These are phyloP conservation scores for Moesziomyces globuligerus DNA, from an alignment of 1,284 basidiomycete genomes.

Conservation along the genomic window DNA sequence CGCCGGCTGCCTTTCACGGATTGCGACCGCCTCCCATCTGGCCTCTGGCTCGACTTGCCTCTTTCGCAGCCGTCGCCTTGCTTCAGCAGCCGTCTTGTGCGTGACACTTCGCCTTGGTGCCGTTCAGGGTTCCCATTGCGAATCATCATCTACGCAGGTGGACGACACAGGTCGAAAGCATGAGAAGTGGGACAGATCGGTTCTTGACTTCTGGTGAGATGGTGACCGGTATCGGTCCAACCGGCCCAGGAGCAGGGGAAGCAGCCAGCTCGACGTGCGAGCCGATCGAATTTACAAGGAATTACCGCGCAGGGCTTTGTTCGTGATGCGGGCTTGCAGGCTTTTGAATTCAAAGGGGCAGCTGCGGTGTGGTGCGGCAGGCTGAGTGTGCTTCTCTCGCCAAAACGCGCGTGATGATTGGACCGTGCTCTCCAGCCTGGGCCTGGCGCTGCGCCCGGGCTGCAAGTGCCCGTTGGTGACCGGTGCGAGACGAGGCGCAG, in stretches of 20 bases:
- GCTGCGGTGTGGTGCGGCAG: too few species aligned
- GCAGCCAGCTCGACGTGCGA: too few species aligned
- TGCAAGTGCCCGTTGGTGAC: not conserved
- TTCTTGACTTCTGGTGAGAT: not conserved
- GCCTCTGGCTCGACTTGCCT: too few species aligned
- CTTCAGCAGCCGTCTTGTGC: not conserved
- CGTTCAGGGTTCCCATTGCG: too few species aligned
- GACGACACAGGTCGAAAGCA: too few species aligned
- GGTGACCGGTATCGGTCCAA: conserved; percentile 15
- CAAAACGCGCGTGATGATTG: conserved; percentile 43
- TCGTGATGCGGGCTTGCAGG: conserved; percentile 26
- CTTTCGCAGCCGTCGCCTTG: too few species aligned
- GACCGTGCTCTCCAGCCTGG: conserved; percentile 14
- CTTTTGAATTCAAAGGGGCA: not conserved
- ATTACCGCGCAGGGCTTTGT: conserved; percentile 13
- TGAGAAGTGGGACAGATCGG: too few species aligned
- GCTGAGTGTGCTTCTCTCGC: conserved; percentile 6
- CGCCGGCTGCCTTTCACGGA: not conserved
- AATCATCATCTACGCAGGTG: too few species aligned
- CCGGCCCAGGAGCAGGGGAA: too few species aligned
- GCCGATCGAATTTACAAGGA: conserved; percentile 33
- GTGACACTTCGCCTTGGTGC: too few species aligned
- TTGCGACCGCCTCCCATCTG: too few species aligned
- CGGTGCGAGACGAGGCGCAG: not conserved
- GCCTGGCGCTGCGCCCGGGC: not conserved